Evolutionary conservation across 2,329 filamentous ascomycete species (phyloP), one percentile per base, ranked within the genome.

Genomic region (Chaetomiaceae sp.): DNA sequence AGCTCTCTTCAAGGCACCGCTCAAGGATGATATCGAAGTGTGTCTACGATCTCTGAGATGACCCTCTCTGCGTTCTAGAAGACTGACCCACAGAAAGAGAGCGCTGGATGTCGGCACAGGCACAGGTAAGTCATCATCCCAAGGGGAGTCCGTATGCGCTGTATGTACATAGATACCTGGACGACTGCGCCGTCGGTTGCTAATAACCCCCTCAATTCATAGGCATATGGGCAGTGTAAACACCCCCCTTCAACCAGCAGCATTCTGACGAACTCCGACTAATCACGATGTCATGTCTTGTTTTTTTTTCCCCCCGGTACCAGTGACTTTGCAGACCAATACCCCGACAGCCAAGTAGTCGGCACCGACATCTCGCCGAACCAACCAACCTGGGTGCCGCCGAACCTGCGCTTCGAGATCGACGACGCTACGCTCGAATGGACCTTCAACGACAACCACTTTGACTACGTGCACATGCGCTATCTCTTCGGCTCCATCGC

Each of bases 361-460:
- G 58, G 56, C 21, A 79, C 77, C 11, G 79, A 83, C 61, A 69
- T 83, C n/a, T 81, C 78, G 5, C 78, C 79, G 1, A 80, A 80
- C n/a, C 80, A 82, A 58, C 78, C 79, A 0, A 68, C 66, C 27
- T 79, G 77, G 69, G 74, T 84, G 1, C 81, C 81, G 3, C 73
- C 75, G 32, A 86, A 85, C 36, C 29, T 66, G 27, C 69, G 70
- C 18, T 82, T 81, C 41, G 58, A 65, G 36, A 54, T 66, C 9
- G 64, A 66, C 48, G 64, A 66, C 49, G 58, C 59, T n/a, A 60
- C 58, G 0, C 29, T 55, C 30, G 48, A 54, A 3, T 67, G 64
- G 66, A 60, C 60, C 0, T 66, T 58, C 20, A 51, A 58, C 0
- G 45, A 40, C 6, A 53, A 62, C 33, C 20, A 34, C 20, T 67